These are phyloP conservation scores for Mycena galericulata DNA, from an alignment of 768 basidiomycete genomes.

Conservation along the genomic window DNA sequence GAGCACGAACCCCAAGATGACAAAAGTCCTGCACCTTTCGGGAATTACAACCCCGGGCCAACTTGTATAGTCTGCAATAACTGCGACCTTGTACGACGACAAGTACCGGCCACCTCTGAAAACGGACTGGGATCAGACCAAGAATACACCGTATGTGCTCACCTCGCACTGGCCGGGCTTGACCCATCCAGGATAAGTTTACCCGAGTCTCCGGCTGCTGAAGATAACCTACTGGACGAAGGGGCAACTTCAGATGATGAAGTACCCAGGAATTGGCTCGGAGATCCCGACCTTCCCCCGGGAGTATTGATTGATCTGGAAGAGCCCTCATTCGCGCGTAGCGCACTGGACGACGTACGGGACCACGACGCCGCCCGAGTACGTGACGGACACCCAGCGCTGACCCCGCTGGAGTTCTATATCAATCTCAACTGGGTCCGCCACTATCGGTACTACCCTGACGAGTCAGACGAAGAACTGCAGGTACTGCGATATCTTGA, in stretches of 20 bases:
- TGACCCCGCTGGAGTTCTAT: not conserved
- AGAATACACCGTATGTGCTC: slow-evolving; percentile 1
- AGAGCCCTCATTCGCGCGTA: not conserved
- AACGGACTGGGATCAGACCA: not conserved
- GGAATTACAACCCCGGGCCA: not conserved
- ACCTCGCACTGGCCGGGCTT: not conserved
- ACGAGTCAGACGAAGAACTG: not conserved
- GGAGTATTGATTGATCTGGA: not conserved
- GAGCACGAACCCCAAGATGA: too few species aligned
- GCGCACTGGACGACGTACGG: not conserved
- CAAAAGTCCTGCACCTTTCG: too few species aligned
- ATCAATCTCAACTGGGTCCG: not conserved
- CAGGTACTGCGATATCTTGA: not conserved
- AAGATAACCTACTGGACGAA: too few species aligned
- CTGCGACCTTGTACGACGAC: not conserved
- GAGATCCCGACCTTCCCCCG: not conserved
- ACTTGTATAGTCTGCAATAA: not conserved
- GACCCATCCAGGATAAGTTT: too few species aligned
- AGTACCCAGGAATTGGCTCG: too few species aligned
- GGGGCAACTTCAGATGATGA: too few species aligned
- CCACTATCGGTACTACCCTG: not conserved
- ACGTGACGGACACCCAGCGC: not conserved
- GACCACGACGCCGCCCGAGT: not conserved
- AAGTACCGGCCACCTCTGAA: not conserved
- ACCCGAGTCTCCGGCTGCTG: too few species aligned